Evolutionary conservation across 169 alveolate genomes (phyloP).

Genomic region (Plasmodium yoelii): DNA sequence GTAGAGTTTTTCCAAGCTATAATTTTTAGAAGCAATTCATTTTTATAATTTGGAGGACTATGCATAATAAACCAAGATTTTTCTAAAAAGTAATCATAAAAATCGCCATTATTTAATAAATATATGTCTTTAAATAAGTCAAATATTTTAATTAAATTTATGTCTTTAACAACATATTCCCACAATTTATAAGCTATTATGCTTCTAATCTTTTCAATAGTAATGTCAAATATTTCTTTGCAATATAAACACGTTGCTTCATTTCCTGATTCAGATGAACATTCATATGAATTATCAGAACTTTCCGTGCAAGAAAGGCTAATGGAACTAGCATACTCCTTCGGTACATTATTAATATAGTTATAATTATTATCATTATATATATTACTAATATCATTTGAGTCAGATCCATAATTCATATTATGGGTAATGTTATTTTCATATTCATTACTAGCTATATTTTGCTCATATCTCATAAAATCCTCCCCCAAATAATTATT

Average conservation of each 20-base stretch:
- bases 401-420: background rate
- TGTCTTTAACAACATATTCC: slow-evolving; percentile 77
- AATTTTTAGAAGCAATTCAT: slow-evolving; percentile 70
- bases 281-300: slow-evolving; percentile 24
- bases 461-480: background rate
- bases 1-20: slow-evolving; percentile 75
- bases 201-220: slow-evolving; percentile 79
- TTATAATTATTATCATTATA: background rate
- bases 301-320: background rate
- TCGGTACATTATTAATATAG: background rate
- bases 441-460: background rate
- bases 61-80: slow-evolving; percentile 80
- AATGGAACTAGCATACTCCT: slow-evolving; percentile 5
- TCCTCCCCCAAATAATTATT: background rate
- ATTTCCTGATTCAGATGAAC: slow-evolving; percentile 35
- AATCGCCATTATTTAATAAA: slow-evolving; percentile 78
- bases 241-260: slow-evolving; percentile 45
- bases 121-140: slow-evolving; percentile 78
- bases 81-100: slow-evolving; percentile 79
- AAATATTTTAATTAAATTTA: slow-evolving; percentile 72
- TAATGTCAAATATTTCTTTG: slow-evolving; percentile 67
- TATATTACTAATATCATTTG: background rate
- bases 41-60: slow-evolving; percentile 71
- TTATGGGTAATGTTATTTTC: background rate
- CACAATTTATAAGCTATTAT: slow-evolving; percentile 81